phyloP scores from a whole-genome alignment of 805 yeast species.

The Candida montana region DNA sequence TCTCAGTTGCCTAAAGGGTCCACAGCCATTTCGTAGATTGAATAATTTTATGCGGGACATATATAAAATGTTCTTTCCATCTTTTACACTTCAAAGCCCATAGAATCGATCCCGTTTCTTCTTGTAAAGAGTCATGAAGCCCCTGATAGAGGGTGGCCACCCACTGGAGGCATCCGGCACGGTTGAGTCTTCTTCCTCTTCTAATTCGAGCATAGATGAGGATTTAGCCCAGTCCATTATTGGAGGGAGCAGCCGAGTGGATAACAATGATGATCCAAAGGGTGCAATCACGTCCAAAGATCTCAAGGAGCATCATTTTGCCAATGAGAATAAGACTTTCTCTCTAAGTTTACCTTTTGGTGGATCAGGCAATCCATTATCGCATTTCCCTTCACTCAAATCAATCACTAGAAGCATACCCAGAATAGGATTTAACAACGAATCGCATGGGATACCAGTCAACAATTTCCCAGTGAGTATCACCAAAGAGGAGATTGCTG shows the following conservation, averaged over 20 bases:
- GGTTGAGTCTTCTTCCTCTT: too few relatives aligned
- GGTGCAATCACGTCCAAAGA: conserved; percentile 17
- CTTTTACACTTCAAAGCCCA: too few relatives aligned
- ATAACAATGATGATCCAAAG: conserved; percentile 5
- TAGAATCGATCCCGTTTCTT: too few relatives aligned
- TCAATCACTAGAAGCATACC: conserved; percentile 15
- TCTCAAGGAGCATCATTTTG: conserved; percentile 13
- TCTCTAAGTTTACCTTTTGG: conserved; percentile 36
- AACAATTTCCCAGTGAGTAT: conserved; percentile 2
- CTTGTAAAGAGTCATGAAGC: too few relatives aligned
- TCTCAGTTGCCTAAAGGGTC: too few relatives aligned
- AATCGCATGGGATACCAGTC: conserved; percentile 10
- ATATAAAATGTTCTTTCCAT: too few relatives aligned
- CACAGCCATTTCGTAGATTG: too few relatives aligned
- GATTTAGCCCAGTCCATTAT: conserved; percentile 25
- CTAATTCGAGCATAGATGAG: background rate
- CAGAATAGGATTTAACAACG: conserved; percentile 15
- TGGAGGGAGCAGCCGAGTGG: conserved; percentile 40
- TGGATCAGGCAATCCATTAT: conserved; percentile 26
- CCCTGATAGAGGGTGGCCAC: too few relatives aligned
- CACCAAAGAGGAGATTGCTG: conserved; percentile 23
- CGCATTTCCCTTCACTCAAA: conserved; percentile 21
- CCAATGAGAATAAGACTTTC: conserved; percentile 29
- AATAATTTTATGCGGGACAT: too few relatives aligned
- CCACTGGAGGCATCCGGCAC: background rate